These are phyloP conservation scores for Tolypocladium inflatum DNA, from an alignment of 2,329 filamentous ascomycete species.

Conservation along the genomic window DNA sequence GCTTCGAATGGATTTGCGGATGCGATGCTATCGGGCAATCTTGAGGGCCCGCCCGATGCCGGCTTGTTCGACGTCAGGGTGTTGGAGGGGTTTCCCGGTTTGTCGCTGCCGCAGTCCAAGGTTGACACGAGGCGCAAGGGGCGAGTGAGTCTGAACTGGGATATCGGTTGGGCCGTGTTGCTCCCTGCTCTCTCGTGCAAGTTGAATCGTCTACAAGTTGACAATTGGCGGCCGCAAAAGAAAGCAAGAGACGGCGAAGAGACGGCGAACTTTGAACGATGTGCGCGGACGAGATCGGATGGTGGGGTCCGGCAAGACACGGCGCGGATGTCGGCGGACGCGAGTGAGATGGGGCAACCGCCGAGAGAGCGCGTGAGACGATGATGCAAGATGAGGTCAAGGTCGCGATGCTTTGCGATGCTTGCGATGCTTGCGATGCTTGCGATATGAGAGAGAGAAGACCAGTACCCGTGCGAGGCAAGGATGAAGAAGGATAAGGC, in stretches of 20 bases:
- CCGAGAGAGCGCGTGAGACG: not conserved
- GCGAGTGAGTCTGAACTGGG: not conserved
- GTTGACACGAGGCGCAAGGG: not conserved
- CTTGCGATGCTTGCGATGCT: too few relatives aligned
- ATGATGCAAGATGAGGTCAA: not conserved
- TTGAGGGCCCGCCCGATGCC: not conserved
- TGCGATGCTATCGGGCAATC: not conserved
- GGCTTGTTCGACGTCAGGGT: not conserved
- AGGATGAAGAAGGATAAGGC: not conserved
- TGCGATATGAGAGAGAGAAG: not conserved
- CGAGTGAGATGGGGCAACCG: not conserved
- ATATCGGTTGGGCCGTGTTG: not conserved
- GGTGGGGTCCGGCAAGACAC: constrained; percentile 3
- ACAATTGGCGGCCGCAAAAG: constrained; percentile 3
- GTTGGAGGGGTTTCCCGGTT: not conserved
- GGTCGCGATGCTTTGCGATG: not conserved
- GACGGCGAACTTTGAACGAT: not conserved
- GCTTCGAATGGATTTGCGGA: not conserved
- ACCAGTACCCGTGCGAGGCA: not conserved
- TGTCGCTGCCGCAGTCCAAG: not conserved
- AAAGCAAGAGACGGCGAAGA: not conserved
- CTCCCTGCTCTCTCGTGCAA: not conserved
- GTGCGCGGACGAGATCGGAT: constrained; percentile 1
- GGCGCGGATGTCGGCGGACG: constrained; percentile 2
- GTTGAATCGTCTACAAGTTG: not conserved